Evolutionary conservation across 2,329 filamentous ascomycete species (phyloP).

Genomic region (Neofusicoccum umdonicola): DNA sequence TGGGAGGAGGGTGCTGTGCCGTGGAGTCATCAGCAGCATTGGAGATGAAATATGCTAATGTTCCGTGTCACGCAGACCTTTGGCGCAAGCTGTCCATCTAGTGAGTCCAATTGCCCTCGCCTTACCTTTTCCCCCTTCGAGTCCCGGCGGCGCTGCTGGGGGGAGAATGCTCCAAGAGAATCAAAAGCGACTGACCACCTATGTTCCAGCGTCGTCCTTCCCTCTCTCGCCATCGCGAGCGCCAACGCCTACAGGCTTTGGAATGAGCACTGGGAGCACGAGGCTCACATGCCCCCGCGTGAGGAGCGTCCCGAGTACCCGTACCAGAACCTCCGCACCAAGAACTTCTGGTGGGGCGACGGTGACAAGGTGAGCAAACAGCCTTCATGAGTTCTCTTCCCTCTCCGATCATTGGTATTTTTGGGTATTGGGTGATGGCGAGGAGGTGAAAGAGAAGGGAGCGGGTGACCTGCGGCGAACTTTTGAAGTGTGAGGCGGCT

Average conservation of each 20-base stretch:
- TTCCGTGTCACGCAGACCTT: conserved; percentile 59
- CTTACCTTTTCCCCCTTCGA: background rate
- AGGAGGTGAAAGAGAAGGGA: background rate
- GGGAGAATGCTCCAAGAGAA: background rate
- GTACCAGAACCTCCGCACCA: conserved; percentile 96
- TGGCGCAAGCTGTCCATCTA: conserved; percentile 97
- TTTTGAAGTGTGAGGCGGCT: background rate
- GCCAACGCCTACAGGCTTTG: conserved; percentile 89
- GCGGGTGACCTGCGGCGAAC: background rate
- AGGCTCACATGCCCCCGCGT: conserved; percentile 76
- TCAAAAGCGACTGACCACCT: background rate
- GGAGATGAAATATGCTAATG: background rate
- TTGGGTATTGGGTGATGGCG: background rate
- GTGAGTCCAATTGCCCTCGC: conserved; percentile 56
- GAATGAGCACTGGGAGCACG: conserved; percentile 97
- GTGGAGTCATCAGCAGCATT: background rate
- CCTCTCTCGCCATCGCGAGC: conserved; percentile 66
- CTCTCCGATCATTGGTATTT: background rate
- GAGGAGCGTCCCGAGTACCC: conserved; percentile 92
- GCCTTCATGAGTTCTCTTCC: background rate
- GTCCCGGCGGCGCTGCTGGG: background rate
- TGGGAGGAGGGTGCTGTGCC: background rate
- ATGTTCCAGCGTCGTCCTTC: conserved; percentile 66
- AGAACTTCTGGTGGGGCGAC: conserved; percentile 93
- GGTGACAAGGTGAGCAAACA: conserved; percentile 78